Percentiles rank a stretch among this genome's conserved stretches.
Conservation (phyloP, 305 asterid species). For the Striga hermonthica region DNA sequence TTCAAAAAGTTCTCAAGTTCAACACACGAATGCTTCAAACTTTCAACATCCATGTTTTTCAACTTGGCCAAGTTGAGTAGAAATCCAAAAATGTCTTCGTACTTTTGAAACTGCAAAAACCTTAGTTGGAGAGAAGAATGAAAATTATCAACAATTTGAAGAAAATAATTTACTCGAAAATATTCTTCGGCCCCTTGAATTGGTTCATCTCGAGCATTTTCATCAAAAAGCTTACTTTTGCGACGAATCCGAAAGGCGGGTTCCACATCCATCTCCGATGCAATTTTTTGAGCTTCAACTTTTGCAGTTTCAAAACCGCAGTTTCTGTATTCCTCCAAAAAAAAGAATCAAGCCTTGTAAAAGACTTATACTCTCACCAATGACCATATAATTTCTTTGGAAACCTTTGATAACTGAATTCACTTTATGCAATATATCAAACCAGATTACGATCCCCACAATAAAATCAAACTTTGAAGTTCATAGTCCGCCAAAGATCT, state of each 20-base stretch:
- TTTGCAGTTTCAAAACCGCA: too few relatives aligned
- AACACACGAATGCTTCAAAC: too few relatives aligned
- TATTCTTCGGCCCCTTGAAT: background rate
- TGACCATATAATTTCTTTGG: background rate
- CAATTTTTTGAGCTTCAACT: too few relatives aligned
- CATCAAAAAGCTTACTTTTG: too few relatives aligned
- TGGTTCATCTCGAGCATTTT: too few relatives aligned
- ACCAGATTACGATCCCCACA: too few relatives aligned
- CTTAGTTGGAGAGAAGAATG: background rate
- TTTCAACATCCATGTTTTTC: too few relatives aligned
- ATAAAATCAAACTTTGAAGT: too few relatives aligned
- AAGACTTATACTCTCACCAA: background rate
- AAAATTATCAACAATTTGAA: background rate
- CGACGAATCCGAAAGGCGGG: too few relatives aligned
- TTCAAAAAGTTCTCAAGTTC: too few relatives aligned
- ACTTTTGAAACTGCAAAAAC: background rate
- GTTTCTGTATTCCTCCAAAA: too few relatives aligned
- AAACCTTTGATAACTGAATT: background rate
- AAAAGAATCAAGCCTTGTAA: background rate
- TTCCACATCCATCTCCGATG: too few relatives aligned
- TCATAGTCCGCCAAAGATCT: background rate
- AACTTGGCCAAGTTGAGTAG: background rate
- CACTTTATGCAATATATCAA: background rate
- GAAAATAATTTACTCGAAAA: background rate
- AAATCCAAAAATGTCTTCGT: background rate